Base-by-base conservation (phyloP, 1,139 yeast genomes). In the Diutina rugosa region DNA sequence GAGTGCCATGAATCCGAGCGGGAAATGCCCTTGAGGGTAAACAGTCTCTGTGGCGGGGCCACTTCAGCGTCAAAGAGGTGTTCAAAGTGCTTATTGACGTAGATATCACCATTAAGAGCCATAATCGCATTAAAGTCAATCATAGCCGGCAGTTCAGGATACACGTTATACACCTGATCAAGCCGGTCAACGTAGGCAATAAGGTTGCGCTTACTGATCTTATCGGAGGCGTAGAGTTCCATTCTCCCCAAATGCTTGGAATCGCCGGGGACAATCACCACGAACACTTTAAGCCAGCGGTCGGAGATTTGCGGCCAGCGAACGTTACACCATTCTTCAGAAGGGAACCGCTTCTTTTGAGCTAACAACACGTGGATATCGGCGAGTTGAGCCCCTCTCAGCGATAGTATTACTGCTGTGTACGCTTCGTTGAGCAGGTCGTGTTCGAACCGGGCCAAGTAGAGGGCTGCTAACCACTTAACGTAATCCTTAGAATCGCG, bases 281-380 rank as follows among this genome's bases (percentile, higher is more conserved):
- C 70, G 58, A 65, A 79, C 56, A 80, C 78, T 63, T 78, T 73
- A 41, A 80, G 65, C 84, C 85, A 81, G 65, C 78, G 78, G 59
- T 77, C 73, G 58, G 80, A 78, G 52, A 80, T 69, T 61, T 78
- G 82, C 7, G 85, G 85, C 61, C 80, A 74, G 57, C 85, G 66
- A 58, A 81, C 65, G 62, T 80, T 77, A 64, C 81, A 78, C 85
- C 85, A 81, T 62, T 81, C 85, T 56, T 66, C 72, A 57, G 77
- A 74, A 28, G 76, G 66, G 56, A 72, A 70, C 58, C 78, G 70
- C 62, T 78, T 77, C 58, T 71, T 74, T 55, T 76, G 76, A 3
- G 79, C 73, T 57, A 81, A 69, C 46, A 81, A 67, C 2, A 81
- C 77, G 61, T 79, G 79, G 55, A 80, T 73, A 63, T 81, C 85